Conservation (phyloP, 306 rosid genomes). For the Alnus glutinosa region DNA sequence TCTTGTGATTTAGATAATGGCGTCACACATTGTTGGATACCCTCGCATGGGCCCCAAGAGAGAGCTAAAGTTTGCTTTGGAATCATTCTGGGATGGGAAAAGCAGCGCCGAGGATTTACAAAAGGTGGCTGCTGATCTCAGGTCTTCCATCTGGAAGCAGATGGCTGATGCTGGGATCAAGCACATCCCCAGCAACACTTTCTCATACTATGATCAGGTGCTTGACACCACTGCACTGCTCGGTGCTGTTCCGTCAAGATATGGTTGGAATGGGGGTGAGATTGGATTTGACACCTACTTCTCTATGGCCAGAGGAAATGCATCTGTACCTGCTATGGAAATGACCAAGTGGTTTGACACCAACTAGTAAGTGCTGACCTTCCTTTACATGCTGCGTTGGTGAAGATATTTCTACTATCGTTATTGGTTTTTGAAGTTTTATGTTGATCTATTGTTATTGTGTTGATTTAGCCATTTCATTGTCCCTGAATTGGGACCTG, state of each 20-base stretch:
- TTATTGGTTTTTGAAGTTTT: constrained; percentile 6
- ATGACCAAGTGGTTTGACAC: constrained; percentile 99
- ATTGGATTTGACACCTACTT: constrained; percentile 78
- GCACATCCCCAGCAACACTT: constrained; percentile 88
- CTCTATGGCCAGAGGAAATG: constrained; percentile 97
- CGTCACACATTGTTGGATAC: constrained; percentile 89
- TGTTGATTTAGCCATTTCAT: constrained; percentile 77
- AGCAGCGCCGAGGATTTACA: constrained; percentile 82
- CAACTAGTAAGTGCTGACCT: constrained; percentile 70
- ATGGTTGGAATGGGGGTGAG: constrained; percentile 84
- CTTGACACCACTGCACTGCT: constrained; percentile 82
- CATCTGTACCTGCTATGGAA: constrained; percentile 94
- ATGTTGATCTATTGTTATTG: constrained; percentile 18
- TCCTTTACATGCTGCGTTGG: background rate
- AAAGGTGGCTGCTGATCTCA: constrained; percentile 78
- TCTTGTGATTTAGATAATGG: constrained; percentile 55
- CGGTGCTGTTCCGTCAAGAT: constrained; percentile 88
- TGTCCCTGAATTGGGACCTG: constrained; percentile 93
- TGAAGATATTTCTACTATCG: background rate
- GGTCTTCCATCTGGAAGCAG: constrained; percentile 90
- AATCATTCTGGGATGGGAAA: constrained; percentile 89
- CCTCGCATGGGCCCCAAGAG: constrained; percentile 98
- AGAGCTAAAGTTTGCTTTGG: constrained; percentile 92
- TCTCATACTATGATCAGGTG: constrained; percentile 76
- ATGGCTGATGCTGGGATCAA: constrained; percentile 76